Percentiles rank a stretch among this genome's conserved stretches.
These are phyloP conservation scores for Schizothecium vesticola DNA, from an alignment of 495 filamentous ascomycete genomes.

Conservation along the genomic window DNA sequence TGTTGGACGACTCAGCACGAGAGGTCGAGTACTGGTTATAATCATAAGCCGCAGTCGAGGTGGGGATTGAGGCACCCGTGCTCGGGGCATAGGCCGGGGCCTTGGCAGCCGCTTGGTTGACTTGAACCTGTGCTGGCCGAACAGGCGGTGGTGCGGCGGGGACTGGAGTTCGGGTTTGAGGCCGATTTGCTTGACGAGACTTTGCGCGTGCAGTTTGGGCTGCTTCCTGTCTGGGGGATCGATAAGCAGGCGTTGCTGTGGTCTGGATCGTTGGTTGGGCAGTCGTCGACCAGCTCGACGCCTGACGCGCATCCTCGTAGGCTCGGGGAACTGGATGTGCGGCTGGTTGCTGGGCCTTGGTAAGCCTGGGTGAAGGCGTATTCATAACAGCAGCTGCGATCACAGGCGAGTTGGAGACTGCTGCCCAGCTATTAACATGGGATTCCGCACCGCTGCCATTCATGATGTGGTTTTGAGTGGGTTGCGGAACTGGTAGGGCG, in stretches of 20 bases:
- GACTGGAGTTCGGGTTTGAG: constrained; percentile 19
- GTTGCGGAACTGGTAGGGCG: constrained; percentile 1
- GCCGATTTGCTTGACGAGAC: constrained; percentile 21
- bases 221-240: constrained; percentile 16
- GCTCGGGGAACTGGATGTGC: constrained; percentile 7
- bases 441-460: not conserved
- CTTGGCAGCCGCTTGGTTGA: constrained; percentile 6
- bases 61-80: constrained; percentile 9
- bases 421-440: constrained; percentile 13
- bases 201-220: constrained; percentile 20
- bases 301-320: constrained; percentile 22
- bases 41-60: constrained; percentile 16
- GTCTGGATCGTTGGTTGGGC: constrained; percentile 11
- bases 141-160: constrained; percentile 11
- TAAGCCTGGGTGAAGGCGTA: constrained; percentile 18
- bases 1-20: constrained; percentile 17
- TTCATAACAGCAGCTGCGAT: constrained; percentile 1
- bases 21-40: constrained; percentile 20
- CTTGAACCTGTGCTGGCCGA: constrained; percentile 7
- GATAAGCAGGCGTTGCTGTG: constrained; percentile 7
- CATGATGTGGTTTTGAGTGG: not conserved
- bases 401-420: constrained; percentile 7
- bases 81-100: constrained; percentile 9
- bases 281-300: constrained; percentile 15
- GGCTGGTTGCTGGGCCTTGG: constrained; percentile 7